These are phyloP conservation scores for Fusarium marasasianum DNA, from an alignment of 2,329 filamentous ascomycete species.

Conservation along the genomic window DNA sequence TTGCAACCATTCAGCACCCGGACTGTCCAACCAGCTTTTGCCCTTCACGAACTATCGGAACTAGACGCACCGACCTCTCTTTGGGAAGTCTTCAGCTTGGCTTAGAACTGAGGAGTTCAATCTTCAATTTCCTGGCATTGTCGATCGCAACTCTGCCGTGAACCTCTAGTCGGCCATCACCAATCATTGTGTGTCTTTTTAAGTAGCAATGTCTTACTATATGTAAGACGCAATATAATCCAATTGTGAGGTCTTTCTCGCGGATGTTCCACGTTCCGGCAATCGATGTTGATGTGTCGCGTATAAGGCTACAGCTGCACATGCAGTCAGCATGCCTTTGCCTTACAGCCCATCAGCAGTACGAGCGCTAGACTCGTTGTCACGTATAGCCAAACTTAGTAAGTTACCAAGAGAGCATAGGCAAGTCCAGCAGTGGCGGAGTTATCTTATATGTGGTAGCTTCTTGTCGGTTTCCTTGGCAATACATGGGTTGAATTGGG, in stretches of 20 bases:
- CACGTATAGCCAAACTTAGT: not conserved
- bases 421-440: not conserved
- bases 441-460: not conserved
- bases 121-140: not conserved
- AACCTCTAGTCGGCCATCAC: not conserved
- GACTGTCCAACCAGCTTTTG: conserved; percentile 18
- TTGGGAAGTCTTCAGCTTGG: conserved; percentile 6
- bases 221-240: conserved; percentile 11
- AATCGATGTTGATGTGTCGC: not conserved
- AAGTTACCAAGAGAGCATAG: not conserved
- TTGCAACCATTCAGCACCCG: conserved; percentile 6
- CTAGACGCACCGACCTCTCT: conserved; percentile 3
- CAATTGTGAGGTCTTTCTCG: not conserved
- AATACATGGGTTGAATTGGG: not conserved
- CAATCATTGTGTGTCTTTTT: not conserved
- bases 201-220: not conserved
- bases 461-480: not conserved
- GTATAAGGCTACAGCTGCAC: not conserved
- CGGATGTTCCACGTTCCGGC: conserved; percentile 19
- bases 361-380: not conserved
- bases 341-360: not conserved
- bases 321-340: conserved; percentile 13
- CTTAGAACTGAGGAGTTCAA: not conserved
- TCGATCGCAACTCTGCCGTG: conserved; percentile 11
- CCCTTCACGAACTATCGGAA: conserved; percentile 16